phyloP scores from a whole-genome alignment of 768 basidiomycete genomes.

The Tephrocybe sp. region DNA sequence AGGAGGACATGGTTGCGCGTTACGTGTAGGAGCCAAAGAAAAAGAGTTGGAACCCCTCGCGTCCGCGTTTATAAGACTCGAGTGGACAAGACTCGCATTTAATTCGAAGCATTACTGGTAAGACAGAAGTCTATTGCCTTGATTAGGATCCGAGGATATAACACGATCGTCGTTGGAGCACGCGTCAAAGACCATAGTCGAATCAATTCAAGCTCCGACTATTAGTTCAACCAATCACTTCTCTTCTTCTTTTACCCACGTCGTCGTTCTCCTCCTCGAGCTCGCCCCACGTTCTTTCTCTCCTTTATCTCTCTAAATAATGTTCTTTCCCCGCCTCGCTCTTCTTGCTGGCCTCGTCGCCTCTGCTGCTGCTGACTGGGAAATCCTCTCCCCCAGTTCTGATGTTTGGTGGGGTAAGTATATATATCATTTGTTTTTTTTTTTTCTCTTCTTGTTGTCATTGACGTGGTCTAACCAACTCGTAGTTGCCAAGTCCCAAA shows the following conservation, averaged over 20 bases:
- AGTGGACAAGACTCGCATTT: no score
- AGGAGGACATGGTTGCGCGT: background rate
- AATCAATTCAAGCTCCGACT: slow-evolving; percentile 4
- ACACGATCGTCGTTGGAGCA: no score
- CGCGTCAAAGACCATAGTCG: background rate
- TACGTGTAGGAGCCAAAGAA: background rate
- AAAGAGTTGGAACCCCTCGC: background rate
- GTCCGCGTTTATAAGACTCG: background rate
- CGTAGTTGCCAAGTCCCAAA: slow-evolving; percentile 53
- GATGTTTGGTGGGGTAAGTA: slow-evolving; percentile 62
- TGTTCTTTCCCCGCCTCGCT: slow-evolving; percentile 24
- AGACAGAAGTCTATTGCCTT: no score
- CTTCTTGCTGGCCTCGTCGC: slow-evolving; percentile 35
- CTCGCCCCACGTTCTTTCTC: slow-evolving; percentile 13
- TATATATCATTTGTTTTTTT: background rate
- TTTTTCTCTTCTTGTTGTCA: background rate
- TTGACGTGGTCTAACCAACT: background rate
- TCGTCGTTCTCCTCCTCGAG: slow-evolving; percentile 1
- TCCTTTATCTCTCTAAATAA: background rate
- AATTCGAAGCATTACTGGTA: no score
- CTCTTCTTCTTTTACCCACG: background rate
- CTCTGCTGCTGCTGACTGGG: slow-evolving; percentile 38
- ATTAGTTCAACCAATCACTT: no score
- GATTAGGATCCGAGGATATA: no score
- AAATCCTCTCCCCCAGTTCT: slow-evolving; percentile 42